Base-by-base conservation (phyloP, 345 rosid genomes). In the Lepidium didymum region DNA sequence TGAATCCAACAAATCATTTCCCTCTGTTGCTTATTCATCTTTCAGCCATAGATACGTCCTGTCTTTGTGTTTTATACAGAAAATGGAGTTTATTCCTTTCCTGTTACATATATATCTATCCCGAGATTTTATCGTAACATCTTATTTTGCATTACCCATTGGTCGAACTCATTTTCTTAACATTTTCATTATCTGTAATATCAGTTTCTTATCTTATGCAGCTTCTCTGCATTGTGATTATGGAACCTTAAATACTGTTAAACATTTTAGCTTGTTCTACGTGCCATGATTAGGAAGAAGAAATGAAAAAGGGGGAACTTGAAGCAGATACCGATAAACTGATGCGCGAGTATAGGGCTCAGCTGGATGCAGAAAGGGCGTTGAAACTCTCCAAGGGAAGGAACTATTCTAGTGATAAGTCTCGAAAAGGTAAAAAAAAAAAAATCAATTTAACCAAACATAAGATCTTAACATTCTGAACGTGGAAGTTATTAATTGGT, bases 281-380 rank as follows among this genome's bases (percentile, higher is more conserved):
- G 14, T 69, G 62, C 50, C 78, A 40, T 77, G 56, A 69, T 46
- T 74, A 94, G 99, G 99, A 94, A 74, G 99, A 94, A 59, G 97
- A 88, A 74, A 3, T 85, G 74, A 94, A 67, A 74, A 85, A 83
- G 77, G 99, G 96, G 21, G 94, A 86, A 81, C 70, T 87, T 64
- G 98, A 95, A 79, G 88, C 87, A 70, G 98, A 91, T 75, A 88
- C 82, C 4, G 97, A 95, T 80, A 86, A 85, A 78, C 86, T 95
- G 93, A 95, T 95, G 99, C 82, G 86, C 40, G 96, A 91, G 76
- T 95, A 95, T 80, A 84, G 99, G 79, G 97, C 99, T 49, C 97
- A 91, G 79, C 79, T 94, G 38, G 96, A 91, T 83, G 99, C 96
- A 66, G 99, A 95, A 79, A 86, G 99, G 81, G 83, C 99, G 16